Base-by-base conservation (phyloP, 2,329 filamentous ascomycete species). In the Fusarium sp. region DNA sequence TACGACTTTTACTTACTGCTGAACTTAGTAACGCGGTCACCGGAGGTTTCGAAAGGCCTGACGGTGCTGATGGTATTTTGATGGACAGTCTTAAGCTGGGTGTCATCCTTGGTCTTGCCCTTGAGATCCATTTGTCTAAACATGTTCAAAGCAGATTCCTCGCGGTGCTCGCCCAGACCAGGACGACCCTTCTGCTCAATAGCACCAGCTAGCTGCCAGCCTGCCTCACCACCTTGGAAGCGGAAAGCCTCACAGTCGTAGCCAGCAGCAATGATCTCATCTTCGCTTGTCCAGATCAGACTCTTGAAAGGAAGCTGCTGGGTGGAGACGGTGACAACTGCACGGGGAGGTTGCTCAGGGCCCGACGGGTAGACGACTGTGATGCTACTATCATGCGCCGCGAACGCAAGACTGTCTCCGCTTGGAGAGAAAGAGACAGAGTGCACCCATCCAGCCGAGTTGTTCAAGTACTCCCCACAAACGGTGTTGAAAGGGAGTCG, bases 41-140 rank as follows among this genome's bases (percentile, higher is more conserved):
- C 90, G 47, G 87, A 86, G 63, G 89, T 89, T 78, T 95, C 90
- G 81, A 92, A 98, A 26, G 90, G 87, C 48, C 96, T 90, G 57
- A 99, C 86, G 5, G 91, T 98, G 80, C 90, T 94, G 80, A 99
- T 94, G 33, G 95, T 98, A 85, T 99, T 99, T 82, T 99, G 96
- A 84, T 99, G 96, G 52, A 96, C 91, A 17, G 96, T 98, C 85
- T 94, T 96, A 77, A 99, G 88, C 85, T 97, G 94, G 8, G 95
- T 98, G 82, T 98, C 95, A 79, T 97, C 95, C 81, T 94, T 94
- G 63, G 88, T 86, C 84, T 97, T 97, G 72, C 96, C 96, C 88
- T 96, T 98, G 75, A 99, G 88, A 83, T 99, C 96, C 96, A 99
- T 98, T 86, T 98, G 95, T 79, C 91, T 91, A 86, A 99, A 99